Evolutionary conservation across 768 basidiomycete genomes (phyloP).

Genomic region (Pleurotus cornucopiae): DNA sequence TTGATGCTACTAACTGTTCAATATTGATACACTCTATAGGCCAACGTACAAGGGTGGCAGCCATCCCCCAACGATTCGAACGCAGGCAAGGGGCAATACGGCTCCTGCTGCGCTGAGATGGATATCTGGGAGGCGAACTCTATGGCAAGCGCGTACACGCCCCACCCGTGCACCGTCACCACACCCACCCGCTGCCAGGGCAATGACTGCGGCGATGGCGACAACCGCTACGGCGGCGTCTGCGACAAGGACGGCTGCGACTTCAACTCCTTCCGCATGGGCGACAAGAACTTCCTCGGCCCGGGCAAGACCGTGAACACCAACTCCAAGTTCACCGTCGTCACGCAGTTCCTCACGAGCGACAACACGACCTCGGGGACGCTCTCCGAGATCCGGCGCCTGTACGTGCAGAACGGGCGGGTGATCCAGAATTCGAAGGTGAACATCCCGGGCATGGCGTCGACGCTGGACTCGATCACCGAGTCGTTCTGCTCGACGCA

Average conservation of each 20-base stretch:
- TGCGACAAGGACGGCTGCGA: conserved; percentile 44
- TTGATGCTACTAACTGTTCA: background rate
- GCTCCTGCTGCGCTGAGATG: conserved; percentile 37
- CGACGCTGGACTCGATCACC: conserved; percentile 33
- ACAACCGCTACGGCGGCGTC: conserved; percentile 26
- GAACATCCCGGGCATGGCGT: conserved; percentile 27
- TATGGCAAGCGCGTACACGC: conserved; percentile 31
- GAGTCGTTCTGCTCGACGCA: conserved; percentile 33
- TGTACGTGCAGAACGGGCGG: conserved; percentile 18
- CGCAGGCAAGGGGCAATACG: conserved; percentile 30
- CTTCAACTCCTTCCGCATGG: conserved; percentile 45
- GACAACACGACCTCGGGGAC: conserved; percentile 31
- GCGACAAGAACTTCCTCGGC: conserved; percentile 35
- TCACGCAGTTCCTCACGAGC: conserved; percentile 38
- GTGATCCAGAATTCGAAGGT: conserved; percentile 34
- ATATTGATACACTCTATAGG: conserved; percentile 12
- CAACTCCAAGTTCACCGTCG: conserved; percentile 33
- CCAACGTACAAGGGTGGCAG: conserved; percentile 37
- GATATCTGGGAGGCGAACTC: conserved; percentile 40
- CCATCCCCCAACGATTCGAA: conserved; percentile 23
- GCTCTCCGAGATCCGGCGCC: conserved; percentile 34
- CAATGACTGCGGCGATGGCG: conserved; percentile 21
- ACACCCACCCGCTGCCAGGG: conserved; percentile 32
- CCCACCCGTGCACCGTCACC: conserved; percentile 34
- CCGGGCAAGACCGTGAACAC: conserved; percentile 35